These are phyloP conservation scores for Aureobasidium sp. DNA, from an alignment of 2,329 filamentous ascomycete genomes.

Conservation along the genomic window DNA sequence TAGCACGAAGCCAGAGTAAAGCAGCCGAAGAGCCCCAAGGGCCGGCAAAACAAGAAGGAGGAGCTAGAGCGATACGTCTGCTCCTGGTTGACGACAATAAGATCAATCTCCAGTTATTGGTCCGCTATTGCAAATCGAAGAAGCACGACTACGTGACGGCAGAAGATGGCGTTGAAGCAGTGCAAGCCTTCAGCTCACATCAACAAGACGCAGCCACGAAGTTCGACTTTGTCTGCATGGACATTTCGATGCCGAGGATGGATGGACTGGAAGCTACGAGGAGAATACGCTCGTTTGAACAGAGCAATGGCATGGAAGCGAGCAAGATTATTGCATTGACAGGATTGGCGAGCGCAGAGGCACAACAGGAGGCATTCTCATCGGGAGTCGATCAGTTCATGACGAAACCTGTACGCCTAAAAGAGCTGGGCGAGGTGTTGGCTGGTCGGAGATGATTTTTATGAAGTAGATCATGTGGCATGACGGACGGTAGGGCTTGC, in stretches of 20 bases:
- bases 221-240: conserved; percentile 42
- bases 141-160: conserved; percentile 35
- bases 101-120: conserved; percentile 23
- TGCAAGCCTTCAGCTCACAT: conserved; percentile 34
- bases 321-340: conserved; percentile 24
- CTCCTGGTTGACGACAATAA: conserved; percentile 27
- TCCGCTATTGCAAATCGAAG: conserved; percentile 29
- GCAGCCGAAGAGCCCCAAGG: not conserved
- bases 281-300: conserved; percentile 17
- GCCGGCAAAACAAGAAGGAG: not conserved
- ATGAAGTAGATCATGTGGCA: not conserved
- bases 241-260: conserved; percentile 18
- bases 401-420: conserved; percentile 24
- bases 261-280: conserved; percentile 15
- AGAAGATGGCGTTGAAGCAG: conserved; percentile 39
- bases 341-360: conserved; percentile 24
- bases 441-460: not conserved
- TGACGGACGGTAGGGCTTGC: not conserved
- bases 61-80: conserved; percentile 19
- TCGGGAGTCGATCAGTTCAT: conserved; percentile 27
- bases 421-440: conserved; percentile 12
- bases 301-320: conserved; percentile 6
- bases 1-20: not conserved
- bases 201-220: not conserved
- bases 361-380: conserved; percentile 23